Conservation (phyloP, 23 red algal genomes). For the Pyropia yezoensis region DNA sequence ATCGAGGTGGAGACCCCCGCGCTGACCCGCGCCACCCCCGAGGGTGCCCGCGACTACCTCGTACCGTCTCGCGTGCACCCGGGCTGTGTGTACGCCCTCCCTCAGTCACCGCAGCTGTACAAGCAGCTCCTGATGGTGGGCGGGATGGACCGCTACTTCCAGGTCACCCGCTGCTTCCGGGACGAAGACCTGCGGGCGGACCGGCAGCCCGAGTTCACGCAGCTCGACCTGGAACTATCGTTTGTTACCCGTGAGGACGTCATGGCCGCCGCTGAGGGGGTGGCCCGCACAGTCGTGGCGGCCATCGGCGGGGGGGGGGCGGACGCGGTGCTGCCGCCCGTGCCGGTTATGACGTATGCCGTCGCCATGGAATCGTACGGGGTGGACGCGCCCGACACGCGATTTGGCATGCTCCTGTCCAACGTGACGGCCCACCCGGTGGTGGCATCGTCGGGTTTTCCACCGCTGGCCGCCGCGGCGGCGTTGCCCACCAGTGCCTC, state of each 20-base stretch:
- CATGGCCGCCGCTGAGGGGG: constrained; percentile 65
- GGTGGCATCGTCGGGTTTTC: constrained; percentile 30
- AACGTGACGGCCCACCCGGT: constrained; percentile 23
- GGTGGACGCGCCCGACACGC: constrained; percentile 94
- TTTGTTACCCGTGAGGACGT: constrained; percentile 87
- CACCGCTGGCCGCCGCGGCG: constrained; percentile 34
- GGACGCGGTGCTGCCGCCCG: constrained; percentile 10
- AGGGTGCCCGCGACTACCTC: constrained; percentile 96
- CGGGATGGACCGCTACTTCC: constrained; percentile 97
- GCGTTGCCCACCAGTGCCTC: not conserved
- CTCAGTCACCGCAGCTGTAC: constrained; percentile 97
- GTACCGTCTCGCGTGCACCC: constrained; percentile 88
- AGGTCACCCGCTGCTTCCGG: constrained; percentile 95
- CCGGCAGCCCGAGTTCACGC: constrained; percentile 98
- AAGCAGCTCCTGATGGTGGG: constrained; percentile 97
- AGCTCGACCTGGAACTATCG: constrained; percentile 98
- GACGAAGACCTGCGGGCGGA: constrained; percentile 96
- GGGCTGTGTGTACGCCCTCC: constrained; percentile 83
- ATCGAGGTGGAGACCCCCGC: constrained; percentile 95
- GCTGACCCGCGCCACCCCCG: constrained; percentile 88
- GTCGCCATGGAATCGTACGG: constrained; percentile 77
- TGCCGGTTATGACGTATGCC: constrained; percentile 76
- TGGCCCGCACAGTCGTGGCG: constrained; percentile 50
- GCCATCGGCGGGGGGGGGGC: constrained; percentile 12
- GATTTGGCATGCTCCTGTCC: constrained; percentile 85